Evolutionary conservation across 176 grass and related monocot species (phyloP).

Genomic region (Bolboschoenus planiculmis): DNA sequence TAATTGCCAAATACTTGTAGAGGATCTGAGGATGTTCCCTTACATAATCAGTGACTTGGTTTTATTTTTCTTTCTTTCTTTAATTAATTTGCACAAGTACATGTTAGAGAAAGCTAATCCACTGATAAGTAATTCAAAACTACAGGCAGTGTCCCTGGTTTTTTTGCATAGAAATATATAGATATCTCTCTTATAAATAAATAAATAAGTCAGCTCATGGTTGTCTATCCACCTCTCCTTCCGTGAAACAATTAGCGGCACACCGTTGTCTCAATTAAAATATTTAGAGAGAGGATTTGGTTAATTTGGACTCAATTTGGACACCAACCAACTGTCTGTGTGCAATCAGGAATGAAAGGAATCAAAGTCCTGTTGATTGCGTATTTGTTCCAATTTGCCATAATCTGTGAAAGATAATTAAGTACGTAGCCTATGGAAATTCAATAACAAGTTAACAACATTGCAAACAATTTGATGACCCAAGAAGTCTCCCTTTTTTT

Average conservation of each 20-base stretch:
- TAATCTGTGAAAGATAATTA: neutral
- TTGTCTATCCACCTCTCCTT: neutral
- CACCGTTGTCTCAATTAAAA: neutral
- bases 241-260: constrained; percentile 1
- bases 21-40: neutral
- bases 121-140: neutral
- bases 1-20: too few species aligned
- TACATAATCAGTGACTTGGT: neutral
- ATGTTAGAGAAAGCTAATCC: neutral
- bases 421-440: neutral
- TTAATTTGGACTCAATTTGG: neutral
- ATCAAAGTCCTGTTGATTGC: neutral
- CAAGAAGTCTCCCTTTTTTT: neutral
- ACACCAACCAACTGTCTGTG: neutral
- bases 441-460: too few species aligned
- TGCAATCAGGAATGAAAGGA: neutral
- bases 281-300: neutral
- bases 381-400: neutral
- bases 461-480: neutral
- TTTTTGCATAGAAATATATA: neutral
- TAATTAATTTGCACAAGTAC: neutral
- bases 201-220: neutral
- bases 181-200: too few species aligned
- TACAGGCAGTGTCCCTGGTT: constrained; percentile 1
- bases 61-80: neutral